Conservation (phyloP, 495 filamentous ascomycete species). For the Aspergillus mulundensis region DNA sequence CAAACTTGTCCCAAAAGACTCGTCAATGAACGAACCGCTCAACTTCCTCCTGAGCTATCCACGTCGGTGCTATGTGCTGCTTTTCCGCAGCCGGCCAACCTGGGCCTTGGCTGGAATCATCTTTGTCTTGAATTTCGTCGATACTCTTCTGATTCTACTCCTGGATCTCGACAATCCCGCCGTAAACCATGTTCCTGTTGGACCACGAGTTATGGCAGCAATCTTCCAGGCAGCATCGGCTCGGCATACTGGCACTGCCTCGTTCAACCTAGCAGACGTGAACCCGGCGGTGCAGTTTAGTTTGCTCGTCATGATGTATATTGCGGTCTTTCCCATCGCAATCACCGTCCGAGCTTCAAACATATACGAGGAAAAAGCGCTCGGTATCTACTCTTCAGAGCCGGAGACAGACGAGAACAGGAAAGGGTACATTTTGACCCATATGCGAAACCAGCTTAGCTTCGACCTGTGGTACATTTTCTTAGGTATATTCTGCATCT, state of each 20-base stretch:
- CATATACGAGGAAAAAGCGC: constrained; percentile 61
- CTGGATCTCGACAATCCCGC: constrained; percentile 45
- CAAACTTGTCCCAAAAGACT: constrained; percentile 42
- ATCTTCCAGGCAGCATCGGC: constrained; percentile 59
- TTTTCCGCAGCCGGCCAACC: constrained; percentile 57
- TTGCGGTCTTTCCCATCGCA: constrained; percentile 71
- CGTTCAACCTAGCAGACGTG: constrained; percentile 52
- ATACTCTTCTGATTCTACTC: constrained; percentile 57
- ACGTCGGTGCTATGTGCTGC: constrained; percentile 58
- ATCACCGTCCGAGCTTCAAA: constrained; percentile 67
- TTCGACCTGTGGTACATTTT: constrained; percentile 67
- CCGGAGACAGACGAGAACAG: constrained; percentile 31
- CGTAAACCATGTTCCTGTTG: constrained; percentile 24
- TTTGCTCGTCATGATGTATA: constrained; percentile 67
- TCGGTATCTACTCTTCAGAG: constrained; percentile 64
- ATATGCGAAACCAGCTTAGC: constrained; percentile 56
- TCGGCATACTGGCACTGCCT: constrained; percentile 55
- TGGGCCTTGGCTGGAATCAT: constrained; percentile 61
- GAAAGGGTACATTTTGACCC: constrained; percentile 47
- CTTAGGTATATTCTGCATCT: constrained; percentile 57
- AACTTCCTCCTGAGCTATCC: constrained; percentile 58
- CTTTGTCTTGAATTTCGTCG: constrained; percentile 51
- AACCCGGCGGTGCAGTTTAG: constrained; percentile 60
- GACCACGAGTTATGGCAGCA: constrained; percentile 48
- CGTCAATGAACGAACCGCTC: constrained; percentile 33